Conservation (phyloP, 805 yeast genomes). For the Teunomyces aglyptinius region DNA sequence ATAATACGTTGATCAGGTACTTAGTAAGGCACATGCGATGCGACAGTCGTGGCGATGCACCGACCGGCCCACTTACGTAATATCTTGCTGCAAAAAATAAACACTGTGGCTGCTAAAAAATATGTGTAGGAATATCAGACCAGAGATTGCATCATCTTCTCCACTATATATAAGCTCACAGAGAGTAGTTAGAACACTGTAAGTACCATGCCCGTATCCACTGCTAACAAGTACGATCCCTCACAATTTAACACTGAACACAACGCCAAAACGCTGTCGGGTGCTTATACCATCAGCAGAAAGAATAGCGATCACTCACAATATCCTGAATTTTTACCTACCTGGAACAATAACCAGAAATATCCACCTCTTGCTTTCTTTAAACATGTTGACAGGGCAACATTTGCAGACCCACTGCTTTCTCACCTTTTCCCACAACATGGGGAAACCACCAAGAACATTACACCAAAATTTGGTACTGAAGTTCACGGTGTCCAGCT, state of each 20-base stretch:
- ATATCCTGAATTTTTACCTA: constrained; percentile 30
- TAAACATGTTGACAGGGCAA: constrained; percentile 29
- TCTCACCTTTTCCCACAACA: constrained; percentile 19
- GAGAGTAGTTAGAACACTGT: too few relatives aligned
- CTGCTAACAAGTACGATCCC: constrained; percentile 20
- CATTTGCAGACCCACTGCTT: constrained; percentile 19
- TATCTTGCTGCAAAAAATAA: constrained; percentile 8
- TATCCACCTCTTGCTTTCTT: constrained; percentile 25
- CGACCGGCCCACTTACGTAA: background rate
- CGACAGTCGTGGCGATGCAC: background rate
- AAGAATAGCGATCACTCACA: constrained; percentile 20
- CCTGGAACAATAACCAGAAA: constrained; percentile 34
- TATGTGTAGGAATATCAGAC: background rate
- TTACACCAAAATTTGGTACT: constrained; percentile 36
- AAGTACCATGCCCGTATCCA: constrained; percentile 7
- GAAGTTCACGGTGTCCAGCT: constrained; percentile 31
- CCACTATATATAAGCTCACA: background rate
- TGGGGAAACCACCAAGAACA: constrained; percentile 14
- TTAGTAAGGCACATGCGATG: background rate
- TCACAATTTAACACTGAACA: constrained; percentile 23
- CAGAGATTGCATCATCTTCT: background rate
- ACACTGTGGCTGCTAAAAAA: constrained; percentile 1
- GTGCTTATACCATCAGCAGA: constrained; percentile 27
- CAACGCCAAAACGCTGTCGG: constrained; percentile 13
- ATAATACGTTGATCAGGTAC: background rate